Evolutionary conservation across 2,329 filamentous ascomycete species (phyloP), one percentile per base, ranked within the genome.

Genomic region (Aspergillus hortae): DNA sequence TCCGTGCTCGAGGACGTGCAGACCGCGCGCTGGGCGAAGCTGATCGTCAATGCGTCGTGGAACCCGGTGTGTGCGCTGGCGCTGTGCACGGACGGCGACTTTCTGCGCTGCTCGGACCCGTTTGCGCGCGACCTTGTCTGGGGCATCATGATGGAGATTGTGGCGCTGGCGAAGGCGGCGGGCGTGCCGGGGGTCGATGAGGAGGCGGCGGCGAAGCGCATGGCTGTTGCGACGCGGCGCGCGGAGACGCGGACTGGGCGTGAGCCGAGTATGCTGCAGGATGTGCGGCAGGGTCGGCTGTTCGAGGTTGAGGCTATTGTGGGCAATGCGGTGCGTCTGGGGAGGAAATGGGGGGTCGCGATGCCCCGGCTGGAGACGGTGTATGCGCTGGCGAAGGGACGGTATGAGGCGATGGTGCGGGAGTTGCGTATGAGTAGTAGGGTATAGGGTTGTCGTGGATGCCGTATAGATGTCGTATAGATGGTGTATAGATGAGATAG

Each of bases 41-140:
- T 86, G 0, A 69, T 85, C 0, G 72, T 82, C 65, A 86, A 86
- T 60, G 82, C 78, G 1, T 75, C 80, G 0, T 85, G 81, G 79
- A 86, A 86, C 57, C 78, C 82, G 0, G 73, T 84, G 33, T 83
- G 80, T 40, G 81, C 82, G 0, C 68, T 85, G 1, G 79, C 80
- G 0, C 73, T 78, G 0, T 73, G 75, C 40, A 77, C 80, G 51
- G 82, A 82, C 17, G 75, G 79, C 0, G 63, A 75, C 0, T 80
- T 82, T 61, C 66, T 84, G 10, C 56, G 57, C 0, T 19, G 4
- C 17, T 72, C 64, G 0, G 79, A 74, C 12, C 43, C 48, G 0
- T 62, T 61, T 14, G 67, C 74, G 2, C 59, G 66, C 17, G 62
- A 63, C 12, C 61, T 76, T 2, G 63, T 78, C 6, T 61, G 64